Evolutionary conservation across 2,329 filamentous ascomycete species (phyloP).

Genomic region (Neobulgaria alba): DNA sequence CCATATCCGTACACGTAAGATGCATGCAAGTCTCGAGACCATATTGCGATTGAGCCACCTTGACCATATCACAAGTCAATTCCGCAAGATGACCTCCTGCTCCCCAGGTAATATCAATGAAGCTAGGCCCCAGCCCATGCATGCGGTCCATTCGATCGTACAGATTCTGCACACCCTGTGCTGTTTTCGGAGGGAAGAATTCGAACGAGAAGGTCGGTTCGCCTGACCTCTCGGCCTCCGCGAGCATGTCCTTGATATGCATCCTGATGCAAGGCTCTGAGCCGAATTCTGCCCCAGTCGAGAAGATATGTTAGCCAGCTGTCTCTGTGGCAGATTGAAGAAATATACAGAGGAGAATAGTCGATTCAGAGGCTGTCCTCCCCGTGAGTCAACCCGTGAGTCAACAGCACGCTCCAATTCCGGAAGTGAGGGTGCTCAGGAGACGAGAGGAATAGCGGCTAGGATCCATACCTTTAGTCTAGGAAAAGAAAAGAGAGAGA

Average conservation of each 20-base stretch:
- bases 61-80: slow-evolving; percentile 95
- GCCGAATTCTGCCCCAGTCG: too few relatives aligned
- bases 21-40: slow-evolving; percentile 99
- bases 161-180: slow-evolving; percentile 94
- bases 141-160: slow-evolving; percentile 99
- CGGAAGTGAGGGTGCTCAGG: too few relatives aligned
- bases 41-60: slow-evolving; percentile 88
- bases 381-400: too few relatives aligned
- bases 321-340: too few relatives aligned
- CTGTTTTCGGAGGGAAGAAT: slow-evolving; percentile 97
- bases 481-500: too few relatives aligned
- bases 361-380: too few relatives aligned
- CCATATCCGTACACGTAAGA: slow-evolving; percentile 97
- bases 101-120: slow-evolving; percentile 98
- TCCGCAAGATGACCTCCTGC: slow-evolving; percentile 86
- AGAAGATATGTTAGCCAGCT: too few relatives aligned
- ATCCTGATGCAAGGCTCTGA: too few relatives aligned
- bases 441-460: too few relatives aligned
- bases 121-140: slow-evolving; percentile 87
- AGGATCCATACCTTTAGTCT: too few relatives aligned
- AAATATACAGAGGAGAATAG: too few relatives aligned
- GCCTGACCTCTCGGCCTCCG: slow-evolving; percentile 68
- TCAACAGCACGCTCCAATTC: too few relatives aligned
- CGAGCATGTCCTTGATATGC: slow-evolving; percentile 92
- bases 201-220: slow-evolving; percentile 96